Evolutionary conservation across 305 asterid species (phyloP).

Genomic region (Ilex paraguariensis): DNA sequence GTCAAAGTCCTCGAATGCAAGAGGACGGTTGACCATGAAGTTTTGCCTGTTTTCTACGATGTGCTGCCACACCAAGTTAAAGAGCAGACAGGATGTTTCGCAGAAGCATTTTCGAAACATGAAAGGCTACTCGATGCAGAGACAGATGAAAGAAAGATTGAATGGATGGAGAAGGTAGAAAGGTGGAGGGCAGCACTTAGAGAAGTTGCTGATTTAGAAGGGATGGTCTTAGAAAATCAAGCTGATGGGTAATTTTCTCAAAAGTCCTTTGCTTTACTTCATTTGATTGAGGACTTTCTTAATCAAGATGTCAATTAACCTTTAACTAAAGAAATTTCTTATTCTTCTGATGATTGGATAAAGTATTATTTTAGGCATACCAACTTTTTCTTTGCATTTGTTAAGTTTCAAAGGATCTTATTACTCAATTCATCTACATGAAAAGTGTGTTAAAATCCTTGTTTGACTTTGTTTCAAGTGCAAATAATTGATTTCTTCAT

Average conservation of each 20-base stretch:
- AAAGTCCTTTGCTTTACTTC: too few species aligned
- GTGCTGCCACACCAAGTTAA: neutral
- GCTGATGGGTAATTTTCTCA: slow-evolving; percentile 13
- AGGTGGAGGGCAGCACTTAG: neutral
- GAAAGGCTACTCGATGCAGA: neutral
- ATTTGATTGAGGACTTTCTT: neutral
- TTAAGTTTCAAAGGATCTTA: neutral
- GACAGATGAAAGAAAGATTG: neutral
- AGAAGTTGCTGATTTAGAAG: slow-evolving; percentile 4
- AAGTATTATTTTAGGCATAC: too few species aligned
- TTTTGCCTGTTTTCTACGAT: neutral
- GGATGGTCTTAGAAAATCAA: slow-evolving; percentile 14
- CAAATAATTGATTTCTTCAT: too few species aligned
- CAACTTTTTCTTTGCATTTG: too few species aligned
- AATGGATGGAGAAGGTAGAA: neutral
- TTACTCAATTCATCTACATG: too few species aligned
- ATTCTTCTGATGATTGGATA: too few species aligned
- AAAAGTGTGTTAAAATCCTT: too few species aligned
- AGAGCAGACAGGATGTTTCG: neutral
- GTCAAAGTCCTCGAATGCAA: neutral
- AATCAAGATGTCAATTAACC: neutral
- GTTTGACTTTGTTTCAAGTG: too few species aligned
- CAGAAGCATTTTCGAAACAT: neutral
- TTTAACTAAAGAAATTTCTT: neutral
- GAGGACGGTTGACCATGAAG: neutral